phyloP scores from a whole-genome alignment of 164 flowering plant genomes.

The Aristolochia californica region DNA sequence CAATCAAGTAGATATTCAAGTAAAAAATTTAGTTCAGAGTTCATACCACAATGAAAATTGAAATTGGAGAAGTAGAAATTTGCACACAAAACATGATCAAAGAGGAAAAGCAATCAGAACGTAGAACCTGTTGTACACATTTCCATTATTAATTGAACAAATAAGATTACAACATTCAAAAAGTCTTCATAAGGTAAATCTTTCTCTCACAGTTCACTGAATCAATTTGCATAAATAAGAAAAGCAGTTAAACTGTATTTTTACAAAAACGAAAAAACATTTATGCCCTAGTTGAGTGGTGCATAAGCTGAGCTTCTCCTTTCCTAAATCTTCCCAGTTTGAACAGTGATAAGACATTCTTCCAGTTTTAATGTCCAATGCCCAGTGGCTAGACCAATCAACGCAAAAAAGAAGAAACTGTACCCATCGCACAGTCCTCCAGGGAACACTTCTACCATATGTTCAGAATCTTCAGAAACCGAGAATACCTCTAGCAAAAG shows the following conservation, averaged over 20 bases:
- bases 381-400: neutral
- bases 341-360: neutral
- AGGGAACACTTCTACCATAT: neutral
- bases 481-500: constrained; percentile 10
- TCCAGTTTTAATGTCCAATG: neutral
- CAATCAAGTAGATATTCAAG: too few species aligned
- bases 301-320: too few species aligned
- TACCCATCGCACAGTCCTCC: neutral
- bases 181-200: neutral
- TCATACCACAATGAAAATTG: too few species aligned
- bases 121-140: neutral
- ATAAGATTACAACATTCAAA: constrained; percentile 2
- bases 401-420: neutral
- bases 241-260: neutral
- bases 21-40: too few species aligned
- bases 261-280: neutral
- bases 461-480: constrained; percentile 1
- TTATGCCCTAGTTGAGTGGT: too few species aligned
- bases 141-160: constrained; percentile 1
- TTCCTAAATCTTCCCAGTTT: too few species aligned
- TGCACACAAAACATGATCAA: neutral
- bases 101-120: neutral
- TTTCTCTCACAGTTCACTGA: constrained; percentile 1
- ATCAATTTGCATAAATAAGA: neutral
- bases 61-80: too few species aligned